phyloP scores from a whole-genome alignment of 768 basidiomycete genomes.

The Leccinellum albellum region DNA sequence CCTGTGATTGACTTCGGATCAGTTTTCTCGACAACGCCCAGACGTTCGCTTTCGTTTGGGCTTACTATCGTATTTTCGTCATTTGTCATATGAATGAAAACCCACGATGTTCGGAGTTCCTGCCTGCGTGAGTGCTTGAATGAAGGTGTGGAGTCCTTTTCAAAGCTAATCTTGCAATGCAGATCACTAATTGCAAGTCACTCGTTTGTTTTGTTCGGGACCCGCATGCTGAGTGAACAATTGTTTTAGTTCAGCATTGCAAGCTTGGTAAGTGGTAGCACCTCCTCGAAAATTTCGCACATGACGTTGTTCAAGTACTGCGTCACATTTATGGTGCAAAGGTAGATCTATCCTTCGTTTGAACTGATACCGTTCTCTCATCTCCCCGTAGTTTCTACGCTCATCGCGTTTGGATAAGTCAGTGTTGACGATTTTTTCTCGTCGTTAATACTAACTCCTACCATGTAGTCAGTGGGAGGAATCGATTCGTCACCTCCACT shows the following conservation, averaged over 20 bases:
- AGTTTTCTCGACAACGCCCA: conserved; percentile 10
- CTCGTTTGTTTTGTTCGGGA: background rate
- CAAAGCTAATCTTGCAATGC: background rate
- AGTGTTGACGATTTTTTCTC: background rate
- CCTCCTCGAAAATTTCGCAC: background rate
- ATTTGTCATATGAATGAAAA: conserved; percentile 4
- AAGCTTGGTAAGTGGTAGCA: conserved; percentile 3
- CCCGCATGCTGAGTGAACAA: background rate
- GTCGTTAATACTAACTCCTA: background rate
- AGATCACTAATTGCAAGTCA: conserved; percentile 7
- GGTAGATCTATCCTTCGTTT: conserved; percentile 2
- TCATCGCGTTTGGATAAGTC: conserved; percentile 29
- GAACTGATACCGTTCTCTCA: background rate
- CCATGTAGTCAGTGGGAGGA: conserved; percentile 17
- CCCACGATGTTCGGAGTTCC: background rate
- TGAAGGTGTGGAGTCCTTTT: background rate
- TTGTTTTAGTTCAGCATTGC: background rate
- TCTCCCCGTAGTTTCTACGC: conserved; percentile 17
- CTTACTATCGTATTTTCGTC: conserved; percentile 4
- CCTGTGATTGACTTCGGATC: background rate
- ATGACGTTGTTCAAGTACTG: conserved; percentile 10
- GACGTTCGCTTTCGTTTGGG: background rate
- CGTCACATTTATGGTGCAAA: conserved; percentile 20
- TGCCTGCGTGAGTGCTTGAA: conserved; percentile 8
- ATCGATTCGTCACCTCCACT: conserved; percentile 7